Conservation (phyloP, 2,329 filamentous ascomycete genomes). For the Trichoderma koningiopsis region DNA sequence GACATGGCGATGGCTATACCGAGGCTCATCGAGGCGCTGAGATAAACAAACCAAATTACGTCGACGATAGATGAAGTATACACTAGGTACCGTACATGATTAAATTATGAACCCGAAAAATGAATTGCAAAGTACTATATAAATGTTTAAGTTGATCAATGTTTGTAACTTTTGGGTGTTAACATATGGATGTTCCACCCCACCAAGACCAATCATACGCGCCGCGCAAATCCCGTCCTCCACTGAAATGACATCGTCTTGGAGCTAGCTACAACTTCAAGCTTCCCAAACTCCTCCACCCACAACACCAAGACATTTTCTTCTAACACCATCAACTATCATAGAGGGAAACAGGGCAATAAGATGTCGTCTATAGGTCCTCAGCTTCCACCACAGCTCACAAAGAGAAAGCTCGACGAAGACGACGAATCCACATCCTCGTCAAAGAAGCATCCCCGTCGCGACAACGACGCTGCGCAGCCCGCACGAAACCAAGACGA, state of each 20-base stretch:
- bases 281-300: neutral
- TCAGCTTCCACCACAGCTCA: slow-evolving; percentile 66
- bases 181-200: neutral
- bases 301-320: neutral
- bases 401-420: slow-evolving; percentile 60
- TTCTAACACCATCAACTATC: neutral
- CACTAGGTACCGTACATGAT: neutral
- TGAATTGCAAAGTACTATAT: neutral
- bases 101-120: neutral
- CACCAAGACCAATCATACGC: slow-evolving; percentile 8
- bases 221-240: slow-evolving; percentile 14
- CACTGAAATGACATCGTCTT: slow-evolving; percentile 9
- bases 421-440: neutral
- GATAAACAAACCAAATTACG: neutral
- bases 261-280: neutral
- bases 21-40: neutral
- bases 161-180: neutral
- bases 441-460: slow-evolving; percentile 47
- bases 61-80: neutral
- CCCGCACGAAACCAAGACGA: slow-evolving; percentile 49
- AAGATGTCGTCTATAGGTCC: slow-evolving; percentile 67
- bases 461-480: slow-evolving; percentile 28
- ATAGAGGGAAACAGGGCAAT: neutral
- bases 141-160: too few relatives aligned
- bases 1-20: neutral